Evolutionary conservation across 352 stramenopile species (phyloP), one percentile per base, ranked within the genome.

Genomic region (Thraustochytrium sp.): DNA sequence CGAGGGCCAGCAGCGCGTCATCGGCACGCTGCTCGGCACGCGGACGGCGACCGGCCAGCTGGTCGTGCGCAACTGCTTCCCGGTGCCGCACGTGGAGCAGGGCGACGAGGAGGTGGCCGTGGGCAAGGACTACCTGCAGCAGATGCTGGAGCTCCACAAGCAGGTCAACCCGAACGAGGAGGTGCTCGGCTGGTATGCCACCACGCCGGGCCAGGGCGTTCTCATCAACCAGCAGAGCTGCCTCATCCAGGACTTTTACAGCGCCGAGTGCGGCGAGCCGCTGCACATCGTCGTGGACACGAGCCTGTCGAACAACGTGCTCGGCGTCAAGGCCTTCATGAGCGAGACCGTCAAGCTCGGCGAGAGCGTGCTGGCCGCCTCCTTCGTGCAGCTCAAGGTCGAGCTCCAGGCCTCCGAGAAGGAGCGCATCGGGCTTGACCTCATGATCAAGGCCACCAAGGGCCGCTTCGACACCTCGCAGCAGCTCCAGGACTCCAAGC

Each of bases 171-270:
- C 93, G 74, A 92, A 91, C 84, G 96, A 99, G 87, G 89, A 94
- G 44, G 91, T 99, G 49, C 93, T 99, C 13, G 96, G 96, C 80
- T 99, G 96, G 96, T 99, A 98, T 90, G 94, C 93, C 61, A 93
- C 91, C 2, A 68, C 86, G 16, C 88, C 89, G n/a, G 86, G 85
- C 49, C 85, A 86, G 73, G 88, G 83, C 72, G 87, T 90, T 61
- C 87, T 88, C 85, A 89, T 97, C 76, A 93, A 97, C 82, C 94
- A 99, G 85, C 95, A 96, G 78, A 96, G 94, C 68, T 96, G 91
- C 62, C 90, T 98, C 64, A 98, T 99, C 91, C 96, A 99, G 88
- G 94, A 98, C 85, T 99, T 98, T 88, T 99, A 98, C 90, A 92
- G 93, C 76, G 92, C 90, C 53, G 93, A 98, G 86, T 97, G 94